Conservation (phyloP, 345 rosid genomes). For the Acer yangbiense region DNA sequence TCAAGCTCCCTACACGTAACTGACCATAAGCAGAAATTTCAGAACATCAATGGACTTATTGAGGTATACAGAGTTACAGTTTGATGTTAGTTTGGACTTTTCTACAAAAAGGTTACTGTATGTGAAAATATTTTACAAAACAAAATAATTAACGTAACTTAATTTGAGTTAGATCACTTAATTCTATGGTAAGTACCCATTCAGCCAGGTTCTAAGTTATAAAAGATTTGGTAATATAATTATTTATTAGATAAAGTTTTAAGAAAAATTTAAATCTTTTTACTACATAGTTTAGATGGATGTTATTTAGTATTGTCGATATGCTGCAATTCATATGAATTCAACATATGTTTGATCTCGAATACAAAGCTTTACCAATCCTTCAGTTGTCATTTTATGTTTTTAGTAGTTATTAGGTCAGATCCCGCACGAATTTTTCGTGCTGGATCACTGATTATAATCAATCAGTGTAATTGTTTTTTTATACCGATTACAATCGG, state of each 20-base stretch:
- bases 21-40: constrained; percentile 78
- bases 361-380: neutral
- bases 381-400: neutral
- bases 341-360: neutral
- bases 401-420: too few species aligned
- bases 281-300: neutral
- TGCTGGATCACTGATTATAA: too few species aligned
- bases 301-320: neutral
- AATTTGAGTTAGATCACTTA: neutral
- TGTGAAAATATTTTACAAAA: constrained; percentile 12
- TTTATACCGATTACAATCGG: too few species aligned
- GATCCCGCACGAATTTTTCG: too few species aligned
- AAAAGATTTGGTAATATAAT: neutral
- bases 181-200: neutral
- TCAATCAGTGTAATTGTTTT: too few species aligned
- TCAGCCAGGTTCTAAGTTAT: neutral
- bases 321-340: neutral
- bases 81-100: constrained; percentile 12
- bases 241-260: neutral
- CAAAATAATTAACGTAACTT: neutral
- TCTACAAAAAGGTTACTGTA: neutral
- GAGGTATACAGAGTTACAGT: constrained; percentile 52
- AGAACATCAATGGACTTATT: constrained; percentile 66
- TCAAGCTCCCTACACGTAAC: constrained; percentile 76
- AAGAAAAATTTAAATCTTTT: neutral